Conservation (phyloP, 2,329 filamentous ascomycete species). For the Dactylellina drechsleri region DNA sequence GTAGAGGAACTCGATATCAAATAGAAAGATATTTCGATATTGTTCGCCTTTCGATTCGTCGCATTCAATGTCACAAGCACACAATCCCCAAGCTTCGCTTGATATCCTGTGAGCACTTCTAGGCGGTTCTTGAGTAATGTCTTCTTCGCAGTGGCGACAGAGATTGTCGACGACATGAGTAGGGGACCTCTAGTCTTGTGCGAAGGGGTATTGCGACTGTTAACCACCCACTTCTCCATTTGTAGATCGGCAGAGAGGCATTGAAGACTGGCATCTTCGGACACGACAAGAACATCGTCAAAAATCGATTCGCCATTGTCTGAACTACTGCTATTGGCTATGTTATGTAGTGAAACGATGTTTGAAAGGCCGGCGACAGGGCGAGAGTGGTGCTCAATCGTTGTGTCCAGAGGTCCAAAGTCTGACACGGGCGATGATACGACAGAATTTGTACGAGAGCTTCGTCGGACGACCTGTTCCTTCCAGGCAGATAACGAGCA, state of each 20-base stretch:
- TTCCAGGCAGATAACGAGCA: conserved; percentile 47
- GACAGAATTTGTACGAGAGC: conserved; percentile 48
- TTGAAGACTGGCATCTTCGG: conserved; percentile 48
- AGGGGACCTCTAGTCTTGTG: conserved; percentile 45
- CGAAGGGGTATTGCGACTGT: conserved; percentile 52
- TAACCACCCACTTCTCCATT: conserved; percentile 45
- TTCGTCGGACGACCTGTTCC: conserved; percentile 40
- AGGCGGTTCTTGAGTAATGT: conserved; percentile 44
- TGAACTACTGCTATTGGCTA: conserved; percentile 13
- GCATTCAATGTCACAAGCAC: conserved; percentile 33
- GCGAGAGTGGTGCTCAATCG: conserved; percentile 46
- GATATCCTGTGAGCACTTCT: conserved; percentile 42
- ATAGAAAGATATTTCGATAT: conserved; percentile 45
- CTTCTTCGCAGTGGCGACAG: conserved; percentile 44
- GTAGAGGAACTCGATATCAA: conserved; percentile 46
- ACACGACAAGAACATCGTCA: conserved; percentile 52
- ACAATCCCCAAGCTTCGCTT: conserved; percentile 44
- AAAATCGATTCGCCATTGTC: conserved; percentile 4
- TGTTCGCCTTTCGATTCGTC: conserved; percentile 43
- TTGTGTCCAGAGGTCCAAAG: conserved; percentile 48
- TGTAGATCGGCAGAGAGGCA: conserved; percentile 52
- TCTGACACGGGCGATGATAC: conserved; percentile 48
- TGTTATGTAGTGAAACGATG: conserved; percentile 34
- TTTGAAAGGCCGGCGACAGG: conserved; percentile 22
- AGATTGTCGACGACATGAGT: conserved; percentile 36